phyloP scores from a whole-genome alignment of 2,329 filamentous ascomycete species.

The Fusarium miscanthi region DNA sequence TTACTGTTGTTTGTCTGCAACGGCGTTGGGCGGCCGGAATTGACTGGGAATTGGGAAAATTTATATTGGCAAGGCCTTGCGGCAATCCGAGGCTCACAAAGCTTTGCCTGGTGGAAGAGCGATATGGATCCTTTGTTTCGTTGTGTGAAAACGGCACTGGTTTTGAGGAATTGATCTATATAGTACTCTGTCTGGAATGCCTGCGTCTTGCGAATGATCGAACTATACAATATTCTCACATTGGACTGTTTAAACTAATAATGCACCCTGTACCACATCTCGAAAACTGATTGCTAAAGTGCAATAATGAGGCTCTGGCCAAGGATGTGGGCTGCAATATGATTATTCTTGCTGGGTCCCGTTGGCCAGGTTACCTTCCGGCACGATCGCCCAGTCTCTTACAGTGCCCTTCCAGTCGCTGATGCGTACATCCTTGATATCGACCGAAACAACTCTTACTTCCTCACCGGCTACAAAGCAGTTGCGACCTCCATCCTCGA shows the following conservation, averaged over 20 bases:
- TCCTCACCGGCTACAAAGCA: slow-evolving; percentile 84
- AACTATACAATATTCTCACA: not conserved
- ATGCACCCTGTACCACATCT: not conserved
- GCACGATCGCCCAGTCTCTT: slow-evolving; percentile 74
- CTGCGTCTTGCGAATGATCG: not conserved
- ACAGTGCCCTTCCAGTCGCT: slow-evolving; percentile 97
- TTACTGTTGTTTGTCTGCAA: not conserved
- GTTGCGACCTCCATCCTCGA: slow-evolving; percentile 65
- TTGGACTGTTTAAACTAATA: not conserved
- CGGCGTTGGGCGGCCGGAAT: slow-evolving; percentile 18
- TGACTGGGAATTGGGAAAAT: not conserved
- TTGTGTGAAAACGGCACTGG: not conserved
- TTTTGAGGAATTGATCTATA: slow-evolving; percentile 13
- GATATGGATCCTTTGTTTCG: not conserved
- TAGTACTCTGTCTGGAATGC: not conserved
- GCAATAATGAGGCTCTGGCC: slow-evolving; percentile 9
- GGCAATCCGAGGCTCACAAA: not conserved
- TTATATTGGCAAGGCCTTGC: not conserved
- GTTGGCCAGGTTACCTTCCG: slow-evolving; percentile 54
- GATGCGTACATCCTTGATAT: slow-evolving; percentile 85
- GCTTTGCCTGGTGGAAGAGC: not conserved
- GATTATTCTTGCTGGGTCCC: slow-evolving; percentile 48
- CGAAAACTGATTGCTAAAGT: not conserved
- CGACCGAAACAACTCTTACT: slow-evolving; percentile 87
- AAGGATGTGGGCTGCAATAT: not conserved